Conservation (phyloP, 805 yeast genomes). For the Lachancea fermentati region DNA sequence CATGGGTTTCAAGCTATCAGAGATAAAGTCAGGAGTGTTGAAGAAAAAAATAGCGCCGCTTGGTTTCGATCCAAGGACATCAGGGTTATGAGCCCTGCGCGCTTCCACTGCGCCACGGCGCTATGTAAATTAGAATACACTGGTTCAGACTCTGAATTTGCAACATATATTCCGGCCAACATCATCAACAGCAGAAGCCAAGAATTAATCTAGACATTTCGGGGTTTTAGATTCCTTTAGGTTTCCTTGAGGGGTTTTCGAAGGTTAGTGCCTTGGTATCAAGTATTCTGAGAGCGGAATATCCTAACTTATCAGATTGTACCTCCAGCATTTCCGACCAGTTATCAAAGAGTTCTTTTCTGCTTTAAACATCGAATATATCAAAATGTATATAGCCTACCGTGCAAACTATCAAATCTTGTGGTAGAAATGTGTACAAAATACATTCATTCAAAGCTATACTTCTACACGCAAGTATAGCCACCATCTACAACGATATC, state of each 20-base stretch:
- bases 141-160: too few relatives aligned
- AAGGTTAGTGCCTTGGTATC: too few relatives aligned
- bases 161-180: too few relatives aligned
- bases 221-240: too few relatives aligned
- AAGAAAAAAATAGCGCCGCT: conserved; percentile 65
- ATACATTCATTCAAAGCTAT: not conserved
- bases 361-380: not conserved
- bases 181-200: too few relatives aligned
- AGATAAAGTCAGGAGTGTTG: not conserved
- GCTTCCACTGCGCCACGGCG: conserved; percentile 99
- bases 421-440: not conserved
- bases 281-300: too few relatives aligned
- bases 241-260: too few relatives aligned
- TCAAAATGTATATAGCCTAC: not conserved
- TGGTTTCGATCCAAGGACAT: conserved; percentile 96
- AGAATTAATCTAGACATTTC: too few relatives aligned
- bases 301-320: too few relatives aligned
- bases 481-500: conserved; percentile 81
- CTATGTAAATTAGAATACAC: conserved; percentile 32
- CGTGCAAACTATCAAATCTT: not conserved
- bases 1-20: too few relatives aligned
- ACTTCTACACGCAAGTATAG: conserved; percentile 13
- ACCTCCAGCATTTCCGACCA: too few relatives aligned
- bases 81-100: conserved; percentile 99
- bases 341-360: too few relatives aligned